phyloP scores from a whole-genome alignment of 75 land plant genomes.

The Cunninghamia lanceolata region DNA sequence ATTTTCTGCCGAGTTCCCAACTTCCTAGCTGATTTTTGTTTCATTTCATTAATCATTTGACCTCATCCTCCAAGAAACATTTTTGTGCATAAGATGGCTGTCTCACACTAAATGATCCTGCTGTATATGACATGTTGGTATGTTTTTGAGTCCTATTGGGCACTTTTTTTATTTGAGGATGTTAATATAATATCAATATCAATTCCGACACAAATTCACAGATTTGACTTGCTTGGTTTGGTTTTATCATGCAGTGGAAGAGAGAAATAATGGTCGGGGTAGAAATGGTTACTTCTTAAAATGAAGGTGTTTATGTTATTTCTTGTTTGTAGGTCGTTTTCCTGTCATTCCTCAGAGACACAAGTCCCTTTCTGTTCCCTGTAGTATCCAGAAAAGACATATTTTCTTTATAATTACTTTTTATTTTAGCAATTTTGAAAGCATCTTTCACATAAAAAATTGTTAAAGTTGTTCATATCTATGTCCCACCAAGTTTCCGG shows the following conservation, averaged over 20 bases:
- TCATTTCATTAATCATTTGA: too few species aligned
- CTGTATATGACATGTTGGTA: not conserved
- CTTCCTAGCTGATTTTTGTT: too few species aligned
- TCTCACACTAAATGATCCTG: too few species aligned
- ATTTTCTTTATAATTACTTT: not conserved
- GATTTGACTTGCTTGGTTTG: not conserved
- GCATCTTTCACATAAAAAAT: not conserved
- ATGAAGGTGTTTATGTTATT: not conserved
- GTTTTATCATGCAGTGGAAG: not conserved
- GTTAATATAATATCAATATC: not conserved
- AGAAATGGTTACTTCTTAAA: too few species aligned
- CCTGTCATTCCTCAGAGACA: not conserved
- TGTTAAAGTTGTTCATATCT: not conserved
- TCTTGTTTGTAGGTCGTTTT: not conserved
- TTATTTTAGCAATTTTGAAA: not conserved
- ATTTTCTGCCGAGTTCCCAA: too few species aligned
- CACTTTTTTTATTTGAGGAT: not conserved
- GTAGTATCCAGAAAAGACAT: not conserved
- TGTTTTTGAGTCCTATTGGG: not conserved
- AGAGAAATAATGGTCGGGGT: not conserved
- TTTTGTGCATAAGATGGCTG: too few species aligned
- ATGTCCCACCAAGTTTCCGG: too few species aligned
- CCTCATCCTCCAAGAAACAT: too few species aligned
- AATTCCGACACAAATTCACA: not conserved
- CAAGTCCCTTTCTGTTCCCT: not conserved